Conservation (phyloP, 345 rosid species). For the Moricandia arvensis region DNA sequence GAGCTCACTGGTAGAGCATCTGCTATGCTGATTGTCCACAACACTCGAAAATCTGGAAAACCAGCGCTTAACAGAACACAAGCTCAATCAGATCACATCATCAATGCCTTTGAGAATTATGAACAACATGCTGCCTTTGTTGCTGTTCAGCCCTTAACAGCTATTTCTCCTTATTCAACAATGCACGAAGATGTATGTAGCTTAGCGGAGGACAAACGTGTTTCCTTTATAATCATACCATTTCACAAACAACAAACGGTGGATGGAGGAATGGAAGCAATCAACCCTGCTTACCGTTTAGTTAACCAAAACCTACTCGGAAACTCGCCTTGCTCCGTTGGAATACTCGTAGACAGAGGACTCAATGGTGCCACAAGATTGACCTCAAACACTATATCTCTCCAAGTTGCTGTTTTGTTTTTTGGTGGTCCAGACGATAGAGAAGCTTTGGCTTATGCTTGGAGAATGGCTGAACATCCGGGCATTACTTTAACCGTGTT, state of each 20-base stretch:
- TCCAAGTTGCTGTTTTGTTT: conserved; percentile 70
- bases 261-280: conserved; percentile 95
- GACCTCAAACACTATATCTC: conserved; percentile 54
- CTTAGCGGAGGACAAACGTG: conserved; percentile 86
- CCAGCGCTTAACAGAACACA: conserved; percentile 81
- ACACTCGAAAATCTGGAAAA: conserved; percentile 63
- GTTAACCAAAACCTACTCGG: conserved; percentile 77
- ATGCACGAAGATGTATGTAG: conserved; percentile 93
- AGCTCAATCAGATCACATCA: conserved; percentile 93
- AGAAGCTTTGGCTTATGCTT: conserved; percentile 76
- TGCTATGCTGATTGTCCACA: conserved; percentile 90
- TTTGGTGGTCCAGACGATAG: conserved; percentile 89
- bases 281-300: conserved; percentile 73
- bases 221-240: conserved; percentile 72
- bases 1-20: conserved; percentile 97
- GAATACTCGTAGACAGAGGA: conserved; percentile 88
- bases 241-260: conserved; percentile 94
- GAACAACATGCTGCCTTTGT: conserved; percentile 61
- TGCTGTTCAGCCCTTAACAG: conserved; percentile 80
- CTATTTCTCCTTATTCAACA: conserved; percentile 88
- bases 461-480: conserved; percentile 80
- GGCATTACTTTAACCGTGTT: conserved; percentile 59
- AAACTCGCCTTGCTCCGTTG: conserved; percentile 84
- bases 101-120: conserved; percentile 78
- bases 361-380: conserved; percentile 55